phyloP scores from a whole-genome alignment of 768 basidiomycete species.

The Trametes cingulata region DNA sequence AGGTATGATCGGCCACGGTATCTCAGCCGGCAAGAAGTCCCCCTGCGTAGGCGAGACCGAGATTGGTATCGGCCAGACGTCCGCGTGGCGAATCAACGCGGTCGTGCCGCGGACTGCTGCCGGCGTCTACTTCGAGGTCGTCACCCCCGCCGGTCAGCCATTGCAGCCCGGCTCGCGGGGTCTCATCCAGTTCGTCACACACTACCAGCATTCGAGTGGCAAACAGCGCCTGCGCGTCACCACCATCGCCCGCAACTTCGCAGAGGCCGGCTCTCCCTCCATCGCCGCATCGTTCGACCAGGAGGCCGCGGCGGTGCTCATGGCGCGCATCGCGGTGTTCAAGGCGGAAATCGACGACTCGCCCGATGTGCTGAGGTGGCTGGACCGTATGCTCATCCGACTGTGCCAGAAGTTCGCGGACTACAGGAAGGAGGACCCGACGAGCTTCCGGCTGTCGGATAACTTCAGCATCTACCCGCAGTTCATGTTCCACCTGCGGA shows the following conservation, averaged over 20 bases:
- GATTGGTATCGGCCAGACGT: slow-evolving; percentile 98
- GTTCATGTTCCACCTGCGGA: slow-evolving; percentile 98
- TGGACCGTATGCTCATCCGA: slow-evolving; percentile 98
- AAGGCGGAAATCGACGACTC: slow-evolving; percentile 99
- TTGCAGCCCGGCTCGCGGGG: slow-evolving; percentile 88
- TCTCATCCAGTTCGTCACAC: slow-evolving; percentile 96
- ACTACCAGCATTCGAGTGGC: slow-evolving; percentile 97
- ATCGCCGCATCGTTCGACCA: slow-evolving; percentile 97
- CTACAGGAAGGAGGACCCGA: slow-evolving; percentile 96
- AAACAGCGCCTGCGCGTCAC: slow-evolving; percentile 95
- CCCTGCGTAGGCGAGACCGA: slow-evolving; percentile 98
- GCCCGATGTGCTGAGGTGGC: slow-evolving; percentile 94
- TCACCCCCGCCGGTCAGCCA: slow-evolving; percentile 94
- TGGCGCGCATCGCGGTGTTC: slow-evolving; percentile 99
- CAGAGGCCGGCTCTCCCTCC: slow-evolving; percentile 92
- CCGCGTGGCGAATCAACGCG: slow-evolving; percentile 96
- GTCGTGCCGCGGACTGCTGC: slow-evolving; percentile 85
- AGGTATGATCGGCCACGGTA: slow-evolving; percentile 95
- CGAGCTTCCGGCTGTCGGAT: slow-evolving; percentile 88
- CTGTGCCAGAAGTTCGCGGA: slow-evolving; percentile 99
- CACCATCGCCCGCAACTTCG: slow-evolving; percentile 96
- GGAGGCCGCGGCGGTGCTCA: slow-evolving; percentile 95
- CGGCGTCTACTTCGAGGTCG: slow-evolving; percentile 97
- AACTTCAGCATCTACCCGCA: slow-evolving; percentile 99
- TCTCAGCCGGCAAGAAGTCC: slow-evolving; percentile 96